Conservation (phyloP, 306 rosid genomes). For the Cicer yamashitae region DNA sequence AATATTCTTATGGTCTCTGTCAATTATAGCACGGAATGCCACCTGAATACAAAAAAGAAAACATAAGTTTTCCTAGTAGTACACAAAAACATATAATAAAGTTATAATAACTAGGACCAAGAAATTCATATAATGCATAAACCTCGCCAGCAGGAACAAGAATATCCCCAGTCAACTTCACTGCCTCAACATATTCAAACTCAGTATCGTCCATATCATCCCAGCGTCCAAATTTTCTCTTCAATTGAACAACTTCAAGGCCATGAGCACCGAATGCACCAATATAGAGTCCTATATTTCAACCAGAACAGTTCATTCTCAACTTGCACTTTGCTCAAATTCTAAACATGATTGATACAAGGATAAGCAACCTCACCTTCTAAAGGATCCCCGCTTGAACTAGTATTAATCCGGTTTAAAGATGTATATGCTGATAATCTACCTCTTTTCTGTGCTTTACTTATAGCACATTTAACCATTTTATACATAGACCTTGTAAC, state of each 20-base stretch:
- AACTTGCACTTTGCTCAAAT: slow-evolving; percentile 9
- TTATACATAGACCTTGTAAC: slow-evolving; percentile 78
- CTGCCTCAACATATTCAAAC: slow-evolving; percentile 95
- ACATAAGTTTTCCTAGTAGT: background rate
- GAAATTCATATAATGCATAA: slow-evolving; percentile 37
- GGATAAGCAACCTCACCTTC: slow-evolving; percentile 61
- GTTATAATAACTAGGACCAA: slow-evolving; percentile 20
- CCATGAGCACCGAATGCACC: slow-evolving; percentile 95
- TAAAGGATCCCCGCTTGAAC: slow-evolving; percentile 75
- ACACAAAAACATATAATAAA: slow-evolving; percentile 1
- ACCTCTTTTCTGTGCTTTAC: slow-evolving; percentile 82
- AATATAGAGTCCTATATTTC: slow-evolving; percentile 76
- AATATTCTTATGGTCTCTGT: slow-evolving; percentile 60
- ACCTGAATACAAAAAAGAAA: slow-evolving; percentile 55
- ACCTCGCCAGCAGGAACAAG: slow-evolving; percentile 96
- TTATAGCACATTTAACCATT: slow-evolving; percentile 77
- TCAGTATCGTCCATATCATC: slow-evolving; percentile 65
- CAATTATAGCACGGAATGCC: slow-evolving; percentile 93
- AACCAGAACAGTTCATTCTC: slow-evolving; percentile 40
- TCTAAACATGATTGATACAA: slow-evolving; percentile 16
- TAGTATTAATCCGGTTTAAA: slow-evolving; percentile 64
- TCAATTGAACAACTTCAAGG: slow-evolving; percentile 80
- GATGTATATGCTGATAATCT: slow-evolving; percentile 67
- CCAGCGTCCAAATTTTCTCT: slow-evolving; percentile 90
- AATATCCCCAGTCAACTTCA: slow-evolving; percentile 90